Percentiles rank a stretch among this genome's conserved stretches.
Evolutionary conservation across 257 asterid genomes (phyloP).

Genomic region (Mitragyna speciosa): DNA sequence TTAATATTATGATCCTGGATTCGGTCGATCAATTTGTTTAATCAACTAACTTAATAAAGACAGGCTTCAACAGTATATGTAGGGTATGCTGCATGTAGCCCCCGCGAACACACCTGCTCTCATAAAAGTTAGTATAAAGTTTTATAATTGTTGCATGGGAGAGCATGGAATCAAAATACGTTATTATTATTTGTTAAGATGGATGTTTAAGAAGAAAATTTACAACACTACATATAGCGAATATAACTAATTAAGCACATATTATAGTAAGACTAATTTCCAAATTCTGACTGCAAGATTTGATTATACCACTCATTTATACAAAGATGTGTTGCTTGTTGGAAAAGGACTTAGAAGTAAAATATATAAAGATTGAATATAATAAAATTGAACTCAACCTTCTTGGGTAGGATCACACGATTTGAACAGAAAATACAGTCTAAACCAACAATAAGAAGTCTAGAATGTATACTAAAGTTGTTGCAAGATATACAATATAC

Average conservation of each 20-base stretch:
- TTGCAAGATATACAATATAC: conserved; percentile 12
- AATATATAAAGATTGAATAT: neutral
- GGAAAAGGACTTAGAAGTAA: neutral
- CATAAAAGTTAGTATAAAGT: neutral
- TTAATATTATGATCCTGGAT: neutral
- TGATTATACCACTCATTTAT: too few species aligned
- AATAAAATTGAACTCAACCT: neutral
- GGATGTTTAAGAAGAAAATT: neutral
- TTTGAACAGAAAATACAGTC: neutral
- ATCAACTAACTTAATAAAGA: neutral
- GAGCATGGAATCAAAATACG: conserved; percentile 6
- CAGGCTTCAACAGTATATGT: neutral
- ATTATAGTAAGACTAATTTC: neutral
- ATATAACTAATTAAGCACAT: neutral
- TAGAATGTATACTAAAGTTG: conserved; percentile 22
- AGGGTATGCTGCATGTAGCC: neutral
- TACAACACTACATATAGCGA: neutral
- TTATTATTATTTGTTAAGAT: neutral
- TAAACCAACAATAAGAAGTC: conserved; percentile 3
- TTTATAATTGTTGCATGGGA: neutral
- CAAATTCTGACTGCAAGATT: too few species aligned
- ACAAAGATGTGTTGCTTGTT: neutral
- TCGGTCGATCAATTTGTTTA: conserved; percentile 9
- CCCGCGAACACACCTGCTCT: neutral
- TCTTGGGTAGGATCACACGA: neutral